phyloP scores from a whole-genome alignment of 1,284 basidiomycete genomes.

The Cutaneotrichosporon sp. region DNA sequence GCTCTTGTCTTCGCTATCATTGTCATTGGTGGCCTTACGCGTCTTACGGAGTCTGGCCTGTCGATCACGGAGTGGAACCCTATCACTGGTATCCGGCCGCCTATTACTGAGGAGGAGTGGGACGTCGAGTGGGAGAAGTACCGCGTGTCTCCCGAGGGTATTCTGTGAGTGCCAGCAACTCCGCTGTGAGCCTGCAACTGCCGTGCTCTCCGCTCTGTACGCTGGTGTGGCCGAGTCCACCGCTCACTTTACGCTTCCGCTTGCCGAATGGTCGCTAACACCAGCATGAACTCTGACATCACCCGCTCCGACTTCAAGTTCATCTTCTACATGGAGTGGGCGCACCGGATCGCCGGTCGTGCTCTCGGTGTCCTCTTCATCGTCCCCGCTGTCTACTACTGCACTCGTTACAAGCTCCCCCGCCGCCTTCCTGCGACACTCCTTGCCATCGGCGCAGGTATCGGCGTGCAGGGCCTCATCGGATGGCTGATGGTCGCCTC shows the following conservation, averaged over 20 bases:
- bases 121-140: slow-evolving; percentile 91
- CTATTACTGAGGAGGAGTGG: slow-evolving; percentile 76
- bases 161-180: slow-evolving; percentile 64
- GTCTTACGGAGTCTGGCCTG: slow-evolving; percentile 94
- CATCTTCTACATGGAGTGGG: slow-evolving; percentile 99
- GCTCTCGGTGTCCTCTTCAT: slow-evolving; percentile 79
- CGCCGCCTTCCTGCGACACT: slow-evolving; percentile 65
- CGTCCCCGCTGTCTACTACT: slow-evolving; percentile 76
- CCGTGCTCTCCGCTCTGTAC: not conserved
- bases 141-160: slow-evolving; percentile 90
- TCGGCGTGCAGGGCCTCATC: slow-evolving; percentile 82
- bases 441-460: slow-evolving; percentile 69
- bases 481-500: slow-evolving; percentile 99
- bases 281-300: slow-evolving; percentile 83
- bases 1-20: slow-evolving; percentile 86
- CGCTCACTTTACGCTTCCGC: not conserved
- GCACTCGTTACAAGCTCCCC: slow-evolving; percentile 66
- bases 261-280: not conserved
- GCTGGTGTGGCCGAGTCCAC: not conserved
- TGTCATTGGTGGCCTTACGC: slow-evolving; percentile 92
- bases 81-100: slow-evolving; percentile 84
- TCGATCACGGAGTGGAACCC: slow-evolving; percentile 99
- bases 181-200: not conserved
- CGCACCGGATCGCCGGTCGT: slow-evolving; percentile 89
- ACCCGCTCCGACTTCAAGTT: slow-evolving; percentile 87